Base-by-base conservation (phyloP, 805 yeast species). In the Zygotorulaspora chibaensis region DNA sequence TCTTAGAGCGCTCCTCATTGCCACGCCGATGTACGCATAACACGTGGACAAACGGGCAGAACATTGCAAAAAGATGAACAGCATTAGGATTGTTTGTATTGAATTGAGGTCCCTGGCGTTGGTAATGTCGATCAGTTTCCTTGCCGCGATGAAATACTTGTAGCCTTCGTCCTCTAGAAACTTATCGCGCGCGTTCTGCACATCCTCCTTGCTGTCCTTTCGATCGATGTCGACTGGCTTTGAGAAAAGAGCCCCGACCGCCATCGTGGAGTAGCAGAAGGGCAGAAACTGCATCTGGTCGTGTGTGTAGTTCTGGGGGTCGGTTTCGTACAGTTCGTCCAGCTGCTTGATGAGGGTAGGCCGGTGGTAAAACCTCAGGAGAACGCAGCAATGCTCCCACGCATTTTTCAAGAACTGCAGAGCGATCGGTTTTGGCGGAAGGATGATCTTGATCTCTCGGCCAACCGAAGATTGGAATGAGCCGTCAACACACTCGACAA, bases 1-100 rank as follows among this genome's bases (percentile, higher is more conserved):
- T 56, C 95, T 75, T 42, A 89, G 64, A 0, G 95, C 95, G 35
- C 91, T 83, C 58, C 96, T 71, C 52, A 89, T 70, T 0, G 95
- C 96, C 38, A 87, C 84, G 8, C 96, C 96, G 52, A 89, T 86
- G 63, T 87, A 89, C 0, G 95, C 82, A 63, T 89, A 89, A 65
- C 96, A 89, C 0, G 96, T 87, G 0, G 95, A 84, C 43, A 89
- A 69, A 46, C 96, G 73, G 0, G 96, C 96, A 2, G 95, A 84
- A 61, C 95, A 88, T 65, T 89, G 96, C 43, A 90, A 69, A 62
- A 88, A 89, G 52, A 89, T 73, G 35, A 87, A 83, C 72, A 89
- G 72, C 91, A 89, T 84, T 28, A 88, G 84, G 33, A 87, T 81
- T 0, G 96, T 83, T 66, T 89, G 96, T 50, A 88, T 87, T 9